These are phyloP conservation scores for Ramichloridium luteum DNA, from an alignment of 2,329 filamentous ascomycete species.

Conservation along the genomic window DNA sequence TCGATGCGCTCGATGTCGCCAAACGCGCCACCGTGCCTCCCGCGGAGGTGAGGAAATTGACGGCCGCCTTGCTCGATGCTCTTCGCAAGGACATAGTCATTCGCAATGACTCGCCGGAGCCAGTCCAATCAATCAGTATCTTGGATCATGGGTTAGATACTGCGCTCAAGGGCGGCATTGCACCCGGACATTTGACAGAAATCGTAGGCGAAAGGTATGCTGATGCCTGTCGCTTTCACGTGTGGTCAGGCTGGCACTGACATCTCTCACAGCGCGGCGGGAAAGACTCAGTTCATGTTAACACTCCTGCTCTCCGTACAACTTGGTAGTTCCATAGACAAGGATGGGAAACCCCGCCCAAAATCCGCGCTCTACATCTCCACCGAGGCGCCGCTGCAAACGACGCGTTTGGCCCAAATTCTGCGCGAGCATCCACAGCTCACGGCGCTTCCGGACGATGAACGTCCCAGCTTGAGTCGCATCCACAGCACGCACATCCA, in stretches of 20 bases:
- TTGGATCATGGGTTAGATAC: slow-evolving; percentile 62
- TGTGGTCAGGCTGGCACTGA: slow-evolving; percentile 3
- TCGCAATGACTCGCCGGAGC: too few relatives aligned
- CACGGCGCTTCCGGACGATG: slow-evolving; percentile 27
- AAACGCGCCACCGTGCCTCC: slow-evolving; percentile 74
- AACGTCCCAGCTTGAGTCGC: slow-evolving; percentile 55
- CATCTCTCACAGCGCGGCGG: slow-evolving; percentile 51
- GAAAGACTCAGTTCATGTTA: slow-evolving; percentile 90
- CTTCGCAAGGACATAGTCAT: slow-evolving; percentile 39
- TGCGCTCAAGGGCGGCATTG: slow-evolving; percentile 65
- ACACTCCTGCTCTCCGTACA: slow-evolving; percentile 75
- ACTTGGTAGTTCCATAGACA: slow-evolving; percentile 50
- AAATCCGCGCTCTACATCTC: slow-evolving; percentile 83
- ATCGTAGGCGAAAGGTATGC: slow-evolving; percentile 77
- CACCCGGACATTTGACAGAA: slow-evolving; percentile 71
- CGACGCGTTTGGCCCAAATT: slow-evolving; percentile 68
- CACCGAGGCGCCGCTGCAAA: slow-evolving; percentile 77
- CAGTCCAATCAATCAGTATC: too few relatives aligned
- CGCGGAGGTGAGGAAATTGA: slow-evolving; percentile 64
- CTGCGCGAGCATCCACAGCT: slow-evolving; percentile 55
- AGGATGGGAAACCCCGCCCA: slow-evolving; percentile 32
- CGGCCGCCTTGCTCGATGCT: slow-evolving; percentile 55
- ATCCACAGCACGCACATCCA: slow-evolving; percentile 74
- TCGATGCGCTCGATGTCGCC: slow-evolving; percentile 70
- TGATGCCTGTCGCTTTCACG: slow-evolving; percentile 4